Evolutionary conservation across 129 eudicot species (phyloP).

Genomic region (sunflower (Helianthus annuus)): DNA sequence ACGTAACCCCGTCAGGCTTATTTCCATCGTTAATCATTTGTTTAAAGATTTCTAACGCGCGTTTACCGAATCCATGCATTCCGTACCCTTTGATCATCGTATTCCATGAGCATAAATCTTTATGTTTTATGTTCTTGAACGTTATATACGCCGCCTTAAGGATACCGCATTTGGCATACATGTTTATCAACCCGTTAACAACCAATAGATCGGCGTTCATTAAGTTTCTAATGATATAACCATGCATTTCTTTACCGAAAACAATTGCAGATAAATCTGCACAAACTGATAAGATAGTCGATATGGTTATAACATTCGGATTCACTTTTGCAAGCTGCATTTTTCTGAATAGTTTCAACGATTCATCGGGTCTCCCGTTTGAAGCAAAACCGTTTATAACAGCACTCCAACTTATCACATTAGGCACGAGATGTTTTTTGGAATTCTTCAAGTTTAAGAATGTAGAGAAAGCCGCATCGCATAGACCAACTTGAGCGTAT

Average conservation of each 20-base stretch:
- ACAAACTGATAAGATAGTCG: constrained; percentile 57
- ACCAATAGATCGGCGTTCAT: constrained; percentile 37
- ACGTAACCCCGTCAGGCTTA: constrained; percentile 71
- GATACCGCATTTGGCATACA: constrained; percentile 76
- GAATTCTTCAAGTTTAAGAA: constrained; percentile 46
- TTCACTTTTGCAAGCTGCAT: constrained; percentile 57
- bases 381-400: constrained; percentile 63
- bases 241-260: constrained; percentile 64
- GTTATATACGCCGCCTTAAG: constrained; percentile 40
- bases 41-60: constrained; percentile 44
- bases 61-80: constrained; percentile 64
- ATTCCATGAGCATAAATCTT: constrained; percentile 65
- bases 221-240: constrained; percentile 42
- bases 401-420: constrained; percentile 74
- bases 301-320: constrained; percentile 54
- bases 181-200: constrained; percentile 58
- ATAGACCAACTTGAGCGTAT: constrained; percentile 62
- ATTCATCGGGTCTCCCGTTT: constrained; percentile 45
- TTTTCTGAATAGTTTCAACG: constrained; percentile 58
- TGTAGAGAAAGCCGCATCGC: constrained; percentile 59
- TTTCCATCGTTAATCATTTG: constrained; percentile 46
- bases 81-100: constrained; percentile 76
- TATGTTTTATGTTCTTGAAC: constrained; percentile 39
- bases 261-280: constrained; percentile 57
- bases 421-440: constrained; percentile 33